Base-by-base conservation (phyloP, 768 basidiomycete species). In the Macrolepiota fuliginosa region DNA sequence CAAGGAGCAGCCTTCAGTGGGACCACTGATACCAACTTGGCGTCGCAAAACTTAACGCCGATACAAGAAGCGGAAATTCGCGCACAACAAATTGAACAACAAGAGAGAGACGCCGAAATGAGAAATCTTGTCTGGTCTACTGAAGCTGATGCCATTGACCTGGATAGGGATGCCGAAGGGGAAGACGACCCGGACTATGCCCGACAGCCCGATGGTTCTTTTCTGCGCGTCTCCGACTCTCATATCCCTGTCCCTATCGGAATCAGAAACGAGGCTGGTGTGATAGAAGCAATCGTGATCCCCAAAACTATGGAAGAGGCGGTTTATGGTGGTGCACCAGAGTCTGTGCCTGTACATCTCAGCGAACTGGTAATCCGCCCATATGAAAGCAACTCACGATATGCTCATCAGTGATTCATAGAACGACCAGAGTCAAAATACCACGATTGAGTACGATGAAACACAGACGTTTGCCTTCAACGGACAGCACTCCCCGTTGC, bases 61-160 rank as follows among this genome's bases (percentile, higher is more conserved):
- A 70, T 81, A 5, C 79, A 89, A 70, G 88, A 89, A 67, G 82
- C 83, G 1, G 74, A 73, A 2, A 62, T 81, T 32, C 79, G 85
- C 36, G 75, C 72, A 9, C 77, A 84, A 42, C 83, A 91, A 70
- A 78, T 77, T 1, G 83, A 88, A 62, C 76, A 80, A 32, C 90
- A 91, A 68, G 74, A 73, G 56, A 75, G 78, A 63, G 91, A 92
- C 62, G 90, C 91, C 1, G 68, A 77, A 32, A 71, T 75, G 11
- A 81, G 92, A 61, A 84, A 80, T 51, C 72, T 92, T 25, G 83
- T 87, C 9, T 94, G 91, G 90, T 79, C 83, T 22, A 80, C 73
- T 6, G 83, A 84, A 62, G 74, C 76, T 61, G 81, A 80, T 12
- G 83, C 87, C 40, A 78, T 77, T 22, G 71, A 74, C 2, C 66